Evolutionary conservation across 805 yeast genomes (phyloP).

Genomic region (Saturnispora galanensis): DNA sequence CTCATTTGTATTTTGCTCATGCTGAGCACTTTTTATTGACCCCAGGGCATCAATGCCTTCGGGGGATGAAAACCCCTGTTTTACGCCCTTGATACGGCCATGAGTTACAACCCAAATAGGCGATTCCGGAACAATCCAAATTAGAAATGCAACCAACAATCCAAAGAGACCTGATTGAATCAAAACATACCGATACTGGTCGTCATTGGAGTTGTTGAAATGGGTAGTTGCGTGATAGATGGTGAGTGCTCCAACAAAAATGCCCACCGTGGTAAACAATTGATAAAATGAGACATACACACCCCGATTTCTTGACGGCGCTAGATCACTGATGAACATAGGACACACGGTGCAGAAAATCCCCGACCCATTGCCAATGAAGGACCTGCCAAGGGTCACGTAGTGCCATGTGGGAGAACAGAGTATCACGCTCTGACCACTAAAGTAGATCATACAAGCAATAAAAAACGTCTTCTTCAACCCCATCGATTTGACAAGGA

Average conservation of each 20-base stretch:
- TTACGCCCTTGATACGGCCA: slow-evolving; percentile 10
- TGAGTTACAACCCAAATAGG: slow-evolving; percentile 23
- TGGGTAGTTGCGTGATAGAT: slow-evolving; percentile 15
- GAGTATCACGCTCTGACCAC: slow-evolving; percentile 17
- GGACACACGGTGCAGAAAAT: slow-evolving; percentile 26
- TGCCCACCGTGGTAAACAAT: slow-evolving; percentile 27
- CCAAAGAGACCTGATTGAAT: slow-evolving; percentile 15
- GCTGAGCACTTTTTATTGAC: neutral
- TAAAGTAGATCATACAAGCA: slow-evolving; percentile 16
- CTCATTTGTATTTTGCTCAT: neutral
- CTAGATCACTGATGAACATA: slow-evolving; percentile 28
- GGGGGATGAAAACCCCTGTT: slow-evolving; percentile 15
- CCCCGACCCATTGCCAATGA: slow-evolving; percentile 27
- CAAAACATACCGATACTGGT: slow-evolving; percentile 20
- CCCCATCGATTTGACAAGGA: slow-evolving; percentile 21
- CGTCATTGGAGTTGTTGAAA: neutral
- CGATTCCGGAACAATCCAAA: slow-evolving; percentile 27
- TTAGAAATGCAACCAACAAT: slow-evolving; percentile 8
- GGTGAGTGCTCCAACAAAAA: slow-evolving; percentile 23
- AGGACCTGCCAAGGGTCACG: slow-evolving; percentile 21
- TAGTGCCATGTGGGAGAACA: slow-evolving; percentile 18
- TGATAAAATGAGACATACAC: slow-evolving; percentile 25
- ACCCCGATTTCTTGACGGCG: slow-evolving; percentile 25
- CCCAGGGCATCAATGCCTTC: slow-evolving; percentile 1
- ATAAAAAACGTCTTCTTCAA: slow-evolving; percentile 17